These are phyloP conservation scores for Cercospora sesami DNA, from an alignment of 2,329 filamentous ascomycete genomes.

Conservation along the genomic window DNA sequence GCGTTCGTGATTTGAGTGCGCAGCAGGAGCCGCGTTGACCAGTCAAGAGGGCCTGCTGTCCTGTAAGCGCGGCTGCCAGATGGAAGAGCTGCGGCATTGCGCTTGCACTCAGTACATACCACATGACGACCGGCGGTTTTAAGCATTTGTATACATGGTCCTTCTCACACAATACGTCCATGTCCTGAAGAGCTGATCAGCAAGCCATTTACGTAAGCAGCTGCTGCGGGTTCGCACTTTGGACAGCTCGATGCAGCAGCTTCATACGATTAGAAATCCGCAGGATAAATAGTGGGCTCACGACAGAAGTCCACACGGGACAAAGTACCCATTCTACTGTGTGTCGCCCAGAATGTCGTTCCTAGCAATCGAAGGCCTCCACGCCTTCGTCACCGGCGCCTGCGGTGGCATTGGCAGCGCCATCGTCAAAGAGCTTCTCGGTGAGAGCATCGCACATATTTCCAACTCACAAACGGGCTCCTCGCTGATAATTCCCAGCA, in stretches of 20 bases:
- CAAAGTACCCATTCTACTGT: neutral
- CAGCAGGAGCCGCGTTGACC: neutral
- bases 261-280: neutral
- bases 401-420: conserved; percentile 54
- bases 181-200: neutral
- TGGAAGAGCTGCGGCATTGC: neutral
- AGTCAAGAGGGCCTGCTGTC: neutral
- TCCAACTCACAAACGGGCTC: neutral
- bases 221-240: neutral
- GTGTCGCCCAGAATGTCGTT: conserved; percentile 44
- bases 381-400: conserved; percentile 58
- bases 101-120: neutral
- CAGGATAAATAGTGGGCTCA: neutral
- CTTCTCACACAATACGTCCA: neutral
- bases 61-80: neutral
- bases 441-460: conserved; percentile 39
- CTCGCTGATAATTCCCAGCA: conserved; percentile 38
- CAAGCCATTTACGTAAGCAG: conserved; percentile 8
- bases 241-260: neutral
- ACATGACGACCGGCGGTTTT: neutral
- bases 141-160: too few species aligned
- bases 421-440: conserved; percentile 54
- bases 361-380: conserved; percentile 50
- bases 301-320: neutral
- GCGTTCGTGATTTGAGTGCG: neutral